Percentiles rank a stretch among this genome's conserved stretches.
phyloP scores from a whole-genome alignment of 129 eudicot genomes.

The Centrapalus pauciflorus region DNA sequence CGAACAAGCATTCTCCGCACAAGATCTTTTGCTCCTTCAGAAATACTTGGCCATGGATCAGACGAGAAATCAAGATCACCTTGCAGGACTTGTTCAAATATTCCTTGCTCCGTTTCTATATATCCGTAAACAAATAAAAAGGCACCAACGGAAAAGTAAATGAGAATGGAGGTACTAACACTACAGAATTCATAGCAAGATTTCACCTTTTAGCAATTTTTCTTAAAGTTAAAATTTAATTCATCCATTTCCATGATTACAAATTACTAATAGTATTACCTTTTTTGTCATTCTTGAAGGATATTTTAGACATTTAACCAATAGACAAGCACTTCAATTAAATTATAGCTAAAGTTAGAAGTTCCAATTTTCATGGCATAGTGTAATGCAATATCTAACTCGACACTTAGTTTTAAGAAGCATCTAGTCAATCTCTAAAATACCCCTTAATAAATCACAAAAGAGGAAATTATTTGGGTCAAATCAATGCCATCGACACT shows the following conservation, averaged over 20 bases:
- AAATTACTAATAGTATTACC: not conserved
- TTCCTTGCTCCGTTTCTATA: constrained; percentile 81
- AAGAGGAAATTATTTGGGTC: not conserved
- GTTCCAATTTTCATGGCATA: not conserved
- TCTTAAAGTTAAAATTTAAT: not conserved
- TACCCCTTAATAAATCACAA: constrained; percentile 5
- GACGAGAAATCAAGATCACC: constrained; percentile 84
- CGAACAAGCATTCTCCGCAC: constrained; percentile 83
- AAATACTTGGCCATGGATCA: constrained; percentile 92
- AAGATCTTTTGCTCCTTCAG: constrained; percentile 83
- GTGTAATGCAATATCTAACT: not conserved
- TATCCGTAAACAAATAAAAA: constrained; percentile 2
- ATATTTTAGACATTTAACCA: constrained; percentile 2
- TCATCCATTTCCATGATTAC: not conserved
- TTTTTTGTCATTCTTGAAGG: constrained; percentile 3
- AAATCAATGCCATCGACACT: not conserved
- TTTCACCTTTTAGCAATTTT: not conserved
- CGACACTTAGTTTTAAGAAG: not conserved
- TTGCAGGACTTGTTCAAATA: constrained; percentile 78
- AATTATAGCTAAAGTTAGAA: not conserved
- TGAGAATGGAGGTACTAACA: not conserved
- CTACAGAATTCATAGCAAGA: not conserved
- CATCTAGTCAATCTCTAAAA: not conserved
- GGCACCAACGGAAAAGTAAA: not conserved
- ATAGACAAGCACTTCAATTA: not conserved